Evolutionary conservation across 257 asterid species (phyloP).

Genomic region (Solanum chilense): DNA sequence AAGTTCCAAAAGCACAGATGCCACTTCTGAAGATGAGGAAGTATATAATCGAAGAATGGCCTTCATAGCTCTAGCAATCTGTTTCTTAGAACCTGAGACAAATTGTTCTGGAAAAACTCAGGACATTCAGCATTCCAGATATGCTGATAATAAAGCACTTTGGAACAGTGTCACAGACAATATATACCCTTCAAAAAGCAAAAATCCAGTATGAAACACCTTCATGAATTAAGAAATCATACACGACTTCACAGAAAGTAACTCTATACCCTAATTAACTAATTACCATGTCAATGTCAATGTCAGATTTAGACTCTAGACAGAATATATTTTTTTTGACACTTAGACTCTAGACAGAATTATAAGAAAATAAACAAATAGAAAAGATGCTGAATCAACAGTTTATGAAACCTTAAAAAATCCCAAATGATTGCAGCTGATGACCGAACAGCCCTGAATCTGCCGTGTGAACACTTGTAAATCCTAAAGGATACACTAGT

Average conservation of each 20-base stretch:
- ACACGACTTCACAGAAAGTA: background rate
- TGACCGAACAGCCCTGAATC: background rate
- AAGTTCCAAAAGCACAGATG: constrained; percentile 52
- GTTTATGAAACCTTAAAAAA: background rate
- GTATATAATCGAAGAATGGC: constrained; percentile 54
- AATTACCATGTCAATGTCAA: background rate
- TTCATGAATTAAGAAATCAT: background rate
- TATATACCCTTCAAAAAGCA: background rate
- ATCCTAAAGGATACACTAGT: background rate
- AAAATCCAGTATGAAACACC: background rate
- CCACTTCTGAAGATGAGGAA: constrained; percentile 64
- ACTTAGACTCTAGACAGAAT: background rate
- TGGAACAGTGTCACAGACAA: background rate
- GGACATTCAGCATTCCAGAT: background rate
- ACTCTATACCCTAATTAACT: background rate
- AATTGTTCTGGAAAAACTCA: background rate
- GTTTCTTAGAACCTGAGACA: constrained; percentile 61
- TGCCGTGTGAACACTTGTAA: background rate
- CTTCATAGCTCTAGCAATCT: constrained; percentile 44
- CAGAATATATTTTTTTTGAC: background rate
- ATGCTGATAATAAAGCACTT: background rate
- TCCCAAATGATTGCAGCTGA: background rate
- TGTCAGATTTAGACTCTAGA: background rate
- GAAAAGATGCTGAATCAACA: background rate
- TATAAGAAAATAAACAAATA: background rate